Conservation (phyloP, 805 yeast species). For the Schwanniomyces yamadae region DNA sequence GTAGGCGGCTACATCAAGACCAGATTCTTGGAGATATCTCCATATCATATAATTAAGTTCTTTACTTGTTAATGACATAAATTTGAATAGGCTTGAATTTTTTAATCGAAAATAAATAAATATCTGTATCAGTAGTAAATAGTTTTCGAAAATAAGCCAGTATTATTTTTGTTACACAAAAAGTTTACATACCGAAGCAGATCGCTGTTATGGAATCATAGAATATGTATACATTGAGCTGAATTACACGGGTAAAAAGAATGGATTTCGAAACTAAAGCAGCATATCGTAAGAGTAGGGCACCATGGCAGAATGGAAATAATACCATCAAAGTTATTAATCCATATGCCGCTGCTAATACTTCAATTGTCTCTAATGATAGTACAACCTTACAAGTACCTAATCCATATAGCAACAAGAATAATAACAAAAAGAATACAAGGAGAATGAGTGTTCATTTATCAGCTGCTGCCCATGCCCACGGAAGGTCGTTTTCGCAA, state of each 20-base stretch:
- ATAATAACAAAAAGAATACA: constrained; percentile 17
- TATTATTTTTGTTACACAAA: too few relatives aligned
- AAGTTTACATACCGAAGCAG: too few relatives aligned
- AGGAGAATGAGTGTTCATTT: constrained; percentile 39
- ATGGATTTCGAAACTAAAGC: constrained; percentile 33
- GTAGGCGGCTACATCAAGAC: constrained; percentile 71
- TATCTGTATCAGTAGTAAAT: too few relatives aligned
- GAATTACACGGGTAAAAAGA: too few relatives aligned
- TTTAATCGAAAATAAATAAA: too few relatives aligned
- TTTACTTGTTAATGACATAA: constrained; percentile 77
- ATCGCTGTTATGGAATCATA: too few relatives aligned
- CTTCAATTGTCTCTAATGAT: constrained; percentile 9
- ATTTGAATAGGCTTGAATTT: too few relatives aligned
- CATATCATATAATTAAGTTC: constrained; percentile 89
- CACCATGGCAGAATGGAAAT: constrained; percentile 38
- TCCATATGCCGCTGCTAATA: constrained; percentile 28
- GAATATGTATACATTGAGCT: too few relatives aligned
- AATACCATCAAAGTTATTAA: constrained; percentile 15
- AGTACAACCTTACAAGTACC: constrained; percentile 12
- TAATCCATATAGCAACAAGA: constrained; percentile 14
- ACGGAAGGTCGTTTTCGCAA: constrained; percentile 23
- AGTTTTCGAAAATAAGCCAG: too few relatives aligned
- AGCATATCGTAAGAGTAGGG: constrained; percentile 40
- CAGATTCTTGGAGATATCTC: constrained; percentile 88
- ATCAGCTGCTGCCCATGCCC: constrained; percentile 34